Percentiles rank a stretch among this genome's conserved stretches.
phyloP scores from a whole-genome alignment of 805 yeast genomes.

The Pichia pseudocactophila region DNA sequence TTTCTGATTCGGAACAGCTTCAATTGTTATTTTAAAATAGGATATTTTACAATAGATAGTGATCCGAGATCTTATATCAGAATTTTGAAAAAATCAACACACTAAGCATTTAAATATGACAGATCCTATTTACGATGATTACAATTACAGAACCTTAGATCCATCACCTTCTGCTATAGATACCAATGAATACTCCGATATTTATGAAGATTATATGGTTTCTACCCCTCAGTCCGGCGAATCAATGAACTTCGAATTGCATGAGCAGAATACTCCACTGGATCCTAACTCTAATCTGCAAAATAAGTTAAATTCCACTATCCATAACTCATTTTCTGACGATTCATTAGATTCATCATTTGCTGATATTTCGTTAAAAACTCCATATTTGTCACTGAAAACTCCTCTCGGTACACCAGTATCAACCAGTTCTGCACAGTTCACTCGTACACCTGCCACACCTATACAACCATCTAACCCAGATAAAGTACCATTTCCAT shows the following conservation, averaged over 20 bases:
- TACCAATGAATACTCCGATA: constrained; percentile 18
- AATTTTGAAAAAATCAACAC: no score
- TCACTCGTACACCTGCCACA: not conserved
- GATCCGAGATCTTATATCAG: no score
- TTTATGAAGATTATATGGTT: constrained; percentile 24
- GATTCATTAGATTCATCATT: constrained; percentile 9
- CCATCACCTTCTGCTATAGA: constrained; percentile 8
- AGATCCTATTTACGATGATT: not conserved
- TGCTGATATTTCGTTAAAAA: not conserved
- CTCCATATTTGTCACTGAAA: constrained; percentile 3
- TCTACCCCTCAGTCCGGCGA: constrained; percentile 2
- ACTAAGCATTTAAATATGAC: not conserved
- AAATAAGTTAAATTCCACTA: constrained; percentile 1
- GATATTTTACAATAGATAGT: no score
- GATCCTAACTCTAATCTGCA: not conserved
- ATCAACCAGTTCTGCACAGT: constrained; percentile 1
- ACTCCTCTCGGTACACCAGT: constrained; percentile 1
- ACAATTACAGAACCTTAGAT: constrained; percentile 7
- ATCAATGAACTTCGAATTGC: not conserved
- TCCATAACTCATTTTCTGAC: constrained; percentile 1
- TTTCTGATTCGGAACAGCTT: no score
- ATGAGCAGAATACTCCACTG: not conserved
- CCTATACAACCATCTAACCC: not conserved
- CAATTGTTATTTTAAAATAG: no score
- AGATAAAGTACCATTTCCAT: not conserved